These are phyloP conservation scores for Brassica hybrid DNA, from an alignment of 441 rosid species.

Conservation along the genomic window DNA sequence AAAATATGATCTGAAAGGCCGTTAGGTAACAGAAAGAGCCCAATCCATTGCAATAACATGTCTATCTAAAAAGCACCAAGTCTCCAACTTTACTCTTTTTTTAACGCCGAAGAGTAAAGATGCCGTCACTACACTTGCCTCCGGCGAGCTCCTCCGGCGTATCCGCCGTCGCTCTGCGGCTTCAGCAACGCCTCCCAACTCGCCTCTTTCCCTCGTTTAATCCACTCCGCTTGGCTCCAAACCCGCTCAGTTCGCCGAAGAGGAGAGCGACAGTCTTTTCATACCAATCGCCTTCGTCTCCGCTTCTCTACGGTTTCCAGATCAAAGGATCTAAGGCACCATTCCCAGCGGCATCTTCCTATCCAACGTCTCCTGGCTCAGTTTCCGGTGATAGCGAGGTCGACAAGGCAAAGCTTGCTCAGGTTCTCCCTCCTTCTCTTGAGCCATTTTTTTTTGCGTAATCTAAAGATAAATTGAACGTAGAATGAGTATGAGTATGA, in stretches of 20 bases:
- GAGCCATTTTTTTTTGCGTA: background rate
- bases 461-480: background rate
- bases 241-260: conserved; percentile 35
- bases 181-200: conserved; percentile 34
- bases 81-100: conserved; percentile 4
- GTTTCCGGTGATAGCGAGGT: conserved; percentile 55
- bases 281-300: conserved; percentile 33
- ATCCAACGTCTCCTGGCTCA: conserved; percentile 53
- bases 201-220: conserved; percentile 10
- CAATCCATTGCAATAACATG: conserved; percentile 32
- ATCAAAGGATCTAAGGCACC: conserved; percentile 44
- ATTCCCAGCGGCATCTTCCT: conserved; percentile 38
- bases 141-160: conserved; percentile 54
- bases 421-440: conserved; percentile 48
- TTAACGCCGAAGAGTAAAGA: conserved; percentile 29
- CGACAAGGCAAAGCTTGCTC: conserved; percentile 83
- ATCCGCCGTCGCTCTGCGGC: conserved; percentile 39
- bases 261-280: conserved; percentile 34
- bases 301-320: conserved; percentile 38
- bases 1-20: conserved; percentile 27
- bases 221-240: conserved; percentile 33
- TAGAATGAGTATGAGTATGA: conserved; percentile 13
- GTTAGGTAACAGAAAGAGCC: conserved; percentile 32
- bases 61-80: conserved; percentile 26
- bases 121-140: conserved; percentile 73